Evolutionary conservation across 805 yeast genomes (phyloP), one percentile per base, ranked within the genome.

Genomic region (Dipodascus albidus): DNA sequence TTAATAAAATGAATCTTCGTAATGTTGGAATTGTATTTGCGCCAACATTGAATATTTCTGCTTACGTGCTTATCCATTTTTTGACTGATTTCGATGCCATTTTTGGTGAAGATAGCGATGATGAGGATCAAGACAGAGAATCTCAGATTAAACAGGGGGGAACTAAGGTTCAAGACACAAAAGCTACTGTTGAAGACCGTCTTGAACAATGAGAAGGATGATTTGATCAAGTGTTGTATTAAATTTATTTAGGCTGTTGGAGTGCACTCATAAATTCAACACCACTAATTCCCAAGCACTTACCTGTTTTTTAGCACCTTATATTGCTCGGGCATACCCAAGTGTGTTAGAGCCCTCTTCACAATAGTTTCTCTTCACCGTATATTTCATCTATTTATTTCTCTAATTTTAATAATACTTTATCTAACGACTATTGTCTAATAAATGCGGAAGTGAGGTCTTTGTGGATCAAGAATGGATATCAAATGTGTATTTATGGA

Each of bases 1-100:
- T 72, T 54, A 91, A 90, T 70, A 82, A 88, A 67, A 91, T 91
- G 99, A 85, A 83, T 55, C 70, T 85, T 54, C 74, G 85, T 58
- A 91, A 93, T 62, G 60, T 81, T 52, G 81, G 88, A 61, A 86
- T 86, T 64, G 93, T 86, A 3, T 85, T 86, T 63, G 85, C 87
- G 3, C 93, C 95, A 2, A 86, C 95, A 0, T 71, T 86, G 59
- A 82, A 83, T 57, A 71, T 87, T 49, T 80, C 90, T 0, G 73
- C 81, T 15, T 81, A 78, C 52, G 74, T 84, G 11, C 70, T 86
- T 47, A 74, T 75, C 44, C 75, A 79, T 14, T 75, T 85, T 52
- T 72, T 86, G 54, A 77, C 76, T 47, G 87, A 86, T 62, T 83
- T 77, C 63, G 75, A 70, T 22, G 77, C 80, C 60, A 74, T 85